These are phyloP conservation scores for Jacaranda mimosifolia DNA, from an alignment of 257 asterid genomes.

Conservation along the genomic window DNA sequence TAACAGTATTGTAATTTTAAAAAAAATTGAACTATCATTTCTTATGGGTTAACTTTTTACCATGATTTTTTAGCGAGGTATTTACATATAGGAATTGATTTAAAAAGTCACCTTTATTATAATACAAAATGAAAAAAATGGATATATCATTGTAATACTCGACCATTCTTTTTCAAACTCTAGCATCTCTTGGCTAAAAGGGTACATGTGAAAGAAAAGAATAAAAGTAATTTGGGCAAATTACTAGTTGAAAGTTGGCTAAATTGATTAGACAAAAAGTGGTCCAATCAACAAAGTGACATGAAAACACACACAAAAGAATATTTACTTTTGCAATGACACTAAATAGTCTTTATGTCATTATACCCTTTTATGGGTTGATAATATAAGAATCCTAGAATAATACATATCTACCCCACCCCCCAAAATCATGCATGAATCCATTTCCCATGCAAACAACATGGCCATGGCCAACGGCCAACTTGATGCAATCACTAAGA, in stretches of 20 bases:
- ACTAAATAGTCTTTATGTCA: not conserved
- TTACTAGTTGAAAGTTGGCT: not conserved
- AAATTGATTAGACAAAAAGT: slow-evolving; percentile 23
- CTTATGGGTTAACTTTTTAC: too few relatives aligned
- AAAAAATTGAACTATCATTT: too few relatives aligned
- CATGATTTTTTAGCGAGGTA: too few relatives aligned
- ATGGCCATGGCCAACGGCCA: not conserved
- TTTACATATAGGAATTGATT: too few relatives aligned
- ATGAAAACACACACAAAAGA: slow-evolving; percentile 11
- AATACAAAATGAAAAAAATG: too few relatives aligned
- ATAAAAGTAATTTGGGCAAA: not conserved
- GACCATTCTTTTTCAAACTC: too few relatives aligned
- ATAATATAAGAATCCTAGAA: slow-evolving; percentile 22
- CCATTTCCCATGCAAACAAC: slow-evolving; percentile 24
- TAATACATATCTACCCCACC: not conserved
- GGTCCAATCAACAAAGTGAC: slow-evolving; percentile 14
- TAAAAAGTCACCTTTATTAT: too few relatives aligned
- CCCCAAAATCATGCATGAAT: slow-evolving; percentile 37
- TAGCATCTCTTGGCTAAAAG: too few relatives aligned
- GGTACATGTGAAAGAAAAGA: too few relatives aligned
- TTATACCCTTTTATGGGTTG: slow-evolving; percentile 13
- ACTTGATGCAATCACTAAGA: not conserved
- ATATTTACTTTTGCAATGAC: slow-evolving; percentile 19
- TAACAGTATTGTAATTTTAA: too few relatives aligned
- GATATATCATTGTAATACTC: too few relatives aligned